These are phyloP conservation scores for Cladosporium velox DNA, from an alignment of 2,329 filamentous ascomycete species.

Conservation along the genomic window DNA sequence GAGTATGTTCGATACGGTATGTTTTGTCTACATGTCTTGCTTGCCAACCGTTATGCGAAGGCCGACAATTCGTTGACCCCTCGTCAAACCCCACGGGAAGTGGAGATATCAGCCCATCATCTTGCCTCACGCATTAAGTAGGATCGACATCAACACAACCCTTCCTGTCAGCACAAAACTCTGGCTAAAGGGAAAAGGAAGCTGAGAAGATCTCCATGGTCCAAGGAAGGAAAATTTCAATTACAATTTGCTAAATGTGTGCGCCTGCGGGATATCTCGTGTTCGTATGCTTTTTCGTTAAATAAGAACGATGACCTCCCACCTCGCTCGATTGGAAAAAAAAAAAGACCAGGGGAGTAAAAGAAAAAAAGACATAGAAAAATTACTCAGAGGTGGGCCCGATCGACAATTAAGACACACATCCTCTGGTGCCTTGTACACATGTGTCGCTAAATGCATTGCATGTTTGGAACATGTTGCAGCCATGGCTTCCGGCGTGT, in stretches of 20 bases:
- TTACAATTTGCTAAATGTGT: not conserved
- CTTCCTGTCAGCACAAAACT: not conserved
- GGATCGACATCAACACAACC: not conserved
- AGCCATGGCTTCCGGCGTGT: too few relatives aligned
- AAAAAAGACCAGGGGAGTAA: not conserved
- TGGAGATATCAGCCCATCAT: not conserved
- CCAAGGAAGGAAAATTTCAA: not conserved
- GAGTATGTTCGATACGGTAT: too few relatives aligned
- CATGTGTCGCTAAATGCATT: not conserved
- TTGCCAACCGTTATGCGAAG: too few relatives aligned
- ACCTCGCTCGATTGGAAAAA: not conserved
- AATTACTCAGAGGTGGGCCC: not conserved
- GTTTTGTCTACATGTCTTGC: too few relatives aligned
- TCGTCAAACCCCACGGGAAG: not conserved
- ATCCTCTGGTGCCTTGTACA: not conserved
- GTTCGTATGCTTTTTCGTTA: conserved; percentile 43
- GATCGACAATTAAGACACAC: not conserved
- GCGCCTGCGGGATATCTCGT: conserved; percentile 34
- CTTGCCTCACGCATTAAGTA: not conserved
- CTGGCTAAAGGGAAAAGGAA: not conserved
- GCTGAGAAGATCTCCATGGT: not conserved
- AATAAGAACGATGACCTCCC: not conserved
- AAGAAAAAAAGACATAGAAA: not conserved
- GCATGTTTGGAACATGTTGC: not conserved
- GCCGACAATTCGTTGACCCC: too few relatives aligned